Evolutionary conservation across 169 alveolate species (phyloP).

Genomic region (Plasmodium vinckei): DNA sequence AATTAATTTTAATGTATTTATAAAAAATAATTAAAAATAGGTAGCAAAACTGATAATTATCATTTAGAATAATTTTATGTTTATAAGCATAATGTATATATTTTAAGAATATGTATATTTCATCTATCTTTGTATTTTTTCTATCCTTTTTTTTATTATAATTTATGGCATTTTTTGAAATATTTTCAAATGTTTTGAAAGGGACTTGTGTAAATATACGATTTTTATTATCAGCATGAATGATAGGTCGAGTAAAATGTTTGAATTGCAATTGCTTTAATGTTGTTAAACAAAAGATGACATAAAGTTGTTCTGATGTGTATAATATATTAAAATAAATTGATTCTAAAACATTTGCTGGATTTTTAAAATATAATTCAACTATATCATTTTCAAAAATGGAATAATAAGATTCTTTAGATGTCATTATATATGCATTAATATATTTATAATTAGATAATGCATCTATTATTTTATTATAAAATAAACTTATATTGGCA

Average conservation of each 20-base stretch:
- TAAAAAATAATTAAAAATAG: slow-evolving; percentile 58
- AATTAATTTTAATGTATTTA: slow-evolving; percentile 43
- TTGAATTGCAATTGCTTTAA: slow-evolving; percentile 8
- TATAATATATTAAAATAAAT: slow-evolving; percentile 31
- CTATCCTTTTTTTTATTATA: not conserved
- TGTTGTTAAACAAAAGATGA: slow-evolving; percentile 40
- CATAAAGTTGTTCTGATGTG: slow-evolving; percentile 41
- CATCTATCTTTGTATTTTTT: slow-evolving; percentile 8
- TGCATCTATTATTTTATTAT: slow-evolving; percentile 15
- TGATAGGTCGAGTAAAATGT: not conserved
- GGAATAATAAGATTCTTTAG: not conserved
- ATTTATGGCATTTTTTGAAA: not conserved
- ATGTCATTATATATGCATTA: slow-evolving; percentile 27
- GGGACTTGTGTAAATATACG: not conserved
- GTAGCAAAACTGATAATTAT: slow-evolving; percentile 39
- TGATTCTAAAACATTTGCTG: slow-evolving; percentile 15
- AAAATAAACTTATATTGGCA: slow-evolving; percentile 26
- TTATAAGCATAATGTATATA: slow-evolving; percentile 49
- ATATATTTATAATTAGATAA: slow-evolving; percentile 20
- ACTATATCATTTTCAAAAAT: slow-evolving; percentile 33
- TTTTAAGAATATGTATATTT: slow-evolving; percentile 53
- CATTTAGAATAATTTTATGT: slow-evolving; percentile 33
- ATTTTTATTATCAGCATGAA: not conserved
- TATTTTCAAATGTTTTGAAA: not conserved
- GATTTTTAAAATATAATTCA: slow-evolving; percentile 30